These are phyloP conservation scores for Scedosporium minutisporum DNA, from an alignment of 2,329 filamentous ascomycete genomes.

Conservation along the genomic window DNA sequence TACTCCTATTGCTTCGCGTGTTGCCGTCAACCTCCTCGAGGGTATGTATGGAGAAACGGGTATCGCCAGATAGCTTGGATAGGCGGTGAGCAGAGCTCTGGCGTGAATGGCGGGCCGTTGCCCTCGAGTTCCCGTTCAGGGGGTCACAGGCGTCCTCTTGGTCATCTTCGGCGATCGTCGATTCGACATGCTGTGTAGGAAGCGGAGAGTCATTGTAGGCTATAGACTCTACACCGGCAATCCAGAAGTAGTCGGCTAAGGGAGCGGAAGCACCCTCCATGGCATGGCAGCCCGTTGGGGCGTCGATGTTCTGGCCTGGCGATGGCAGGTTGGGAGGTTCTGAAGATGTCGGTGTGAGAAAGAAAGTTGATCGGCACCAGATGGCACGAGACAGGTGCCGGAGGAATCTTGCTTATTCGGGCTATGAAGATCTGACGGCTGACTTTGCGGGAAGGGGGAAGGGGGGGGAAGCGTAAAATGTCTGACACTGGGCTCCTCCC, in stretches of 20 bases:
- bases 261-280: constrained; percentile 55
- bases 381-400: neutral
- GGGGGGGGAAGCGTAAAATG: neutral
- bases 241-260: constrained; percentile 69
- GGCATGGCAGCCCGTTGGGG: constrained; percentile 10
- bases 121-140: constrained; percentile 21
- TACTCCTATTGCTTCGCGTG: constrained; percentile 55
- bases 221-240: constrained; percentile 60
- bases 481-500: neutral
- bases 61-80: constrained; percentile 42
- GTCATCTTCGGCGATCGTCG: constrained; percentile 56
- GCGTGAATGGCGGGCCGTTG: constrained; percentile 47
- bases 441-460: neutral
- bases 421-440: neutral
- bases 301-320: neutral
- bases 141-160: constrained; percentile 31
- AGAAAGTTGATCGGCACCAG: neutral
- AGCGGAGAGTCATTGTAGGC: constrained; percentile 48
- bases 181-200: constrained; percentile 28
- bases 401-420: neutral
- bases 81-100: constrained; percentile 50
- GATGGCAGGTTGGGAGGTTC: too few species aligned
- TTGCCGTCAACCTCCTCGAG: constrained; percentile 48
- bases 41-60: constrained; percentile 42
- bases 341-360: neutral